Percentiles rank a stretch among this genome's conserved stretches.
phyloP scores from a whole-genome alignment of 2,329 filamentous ascomycete genomes.

The Cyphellophora attinorum region DNA sequence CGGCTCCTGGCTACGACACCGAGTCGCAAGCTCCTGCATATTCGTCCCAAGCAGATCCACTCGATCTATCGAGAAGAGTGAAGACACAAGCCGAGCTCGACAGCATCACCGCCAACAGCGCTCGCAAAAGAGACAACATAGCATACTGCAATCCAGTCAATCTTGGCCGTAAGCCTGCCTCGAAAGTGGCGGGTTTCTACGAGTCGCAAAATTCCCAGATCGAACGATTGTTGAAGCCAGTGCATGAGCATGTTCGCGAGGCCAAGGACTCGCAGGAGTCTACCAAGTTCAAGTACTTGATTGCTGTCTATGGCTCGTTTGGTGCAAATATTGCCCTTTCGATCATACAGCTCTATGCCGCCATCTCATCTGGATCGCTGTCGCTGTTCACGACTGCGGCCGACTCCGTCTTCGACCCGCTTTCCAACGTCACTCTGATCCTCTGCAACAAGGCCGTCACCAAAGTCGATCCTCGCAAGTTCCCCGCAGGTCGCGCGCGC shows the following conservation, averaged over 20 bases:
- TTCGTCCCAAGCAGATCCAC: slow-evolving; percentile 64
- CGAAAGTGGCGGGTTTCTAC: slow-evolving; percentile 72
- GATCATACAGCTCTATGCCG: slow-evolving; percentile 77
- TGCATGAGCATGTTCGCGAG: slow-evolving; percentile 78
- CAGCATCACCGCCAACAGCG: slow-evolving; percentile 69
- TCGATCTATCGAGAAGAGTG: slow-evolving; percentile 64
- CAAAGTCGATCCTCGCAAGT: slow-evolving; percentile 73
- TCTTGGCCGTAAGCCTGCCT: slow-evolving; percentile 25
- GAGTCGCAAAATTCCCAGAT: slow-evolving; percentile 88
- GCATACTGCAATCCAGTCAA: slow-evolving; percentile 25
- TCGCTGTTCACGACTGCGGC: slow-evolving; percentile 97
- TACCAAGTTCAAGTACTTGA: slow-evolving; percentile 58
- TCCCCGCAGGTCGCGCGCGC: slow-evolving; percentile 84
- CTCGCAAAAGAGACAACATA: slow-evolving; percentile 58
- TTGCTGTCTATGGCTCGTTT: slow-evolving; percentile 59
- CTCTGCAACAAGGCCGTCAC: slow-evolving; percentile 80
- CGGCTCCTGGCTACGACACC: slow-evolving; percentile 27
- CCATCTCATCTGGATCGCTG: slow-evolving; percentile 76
- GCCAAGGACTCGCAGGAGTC: slow-evolving; percentile 71
- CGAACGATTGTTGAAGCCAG: slow-evolving; percentile 78
- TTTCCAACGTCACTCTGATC: slow-evolving; percentile 81
- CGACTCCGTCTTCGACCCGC: slow-evolving; percentile 84
- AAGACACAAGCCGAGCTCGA: slow-evolving; percentile 71
- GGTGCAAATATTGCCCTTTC: slow-evolving; percentile 72
- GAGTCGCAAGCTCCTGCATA: slow-evolving; percentile 46